phyloP scores from a whole-genome alignment of 345 rosid species.

The Capsella bursapastoris region DNA sequence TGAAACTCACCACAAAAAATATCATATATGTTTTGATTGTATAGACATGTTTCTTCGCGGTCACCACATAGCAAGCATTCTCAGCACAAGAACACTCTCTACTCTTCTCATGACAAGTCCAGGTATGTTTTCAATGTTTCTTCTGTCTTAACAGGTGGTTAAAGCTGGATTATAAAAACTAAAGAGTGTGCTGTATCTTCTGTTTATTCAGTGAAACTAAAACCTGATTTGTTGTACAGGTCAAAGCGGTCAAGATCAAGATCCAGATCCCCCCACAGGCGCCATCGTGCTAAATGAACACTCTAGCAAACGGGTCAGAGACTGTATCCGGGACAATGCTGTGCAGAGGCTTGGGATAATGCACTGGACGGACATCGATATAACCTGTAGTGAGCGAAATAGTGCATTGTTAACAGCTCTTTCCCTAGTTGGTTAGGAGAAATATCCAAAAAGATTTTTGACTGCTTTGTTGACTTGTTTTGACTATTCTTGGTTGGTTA shows the following conservation, averaged over 20 bases:
- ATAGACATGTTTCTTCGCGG: slow-evolving; percentile 94
- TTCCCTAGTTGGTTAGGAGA: neutral
- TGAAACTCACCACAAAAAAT: slow-evolving; percentile 48
- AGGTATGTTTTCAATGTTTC: slow-evolving; percentile 62
- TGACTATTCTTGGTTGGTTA: slow-evolving; percentile 18
- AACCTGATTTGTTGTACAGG: slow-evolving; percentile 48
- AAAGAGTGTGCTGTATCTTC: slow-evolving; percentile 1
- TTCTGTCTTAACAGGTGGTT: slow-evolving; percentile 72
- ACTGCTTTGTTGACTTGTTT: slow-evolving; percentile 14
- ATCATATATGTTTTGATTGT: slow-evolving; percentile 90
- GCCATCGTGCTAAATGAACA: slow-evolving; percentile 51
- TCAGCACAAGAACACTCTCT: slow-evolving; percentile 95
- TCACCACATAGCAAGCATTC: slow-evolving; percentile 99
- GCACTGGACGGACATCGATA: neutral
- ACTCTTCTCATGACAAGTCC: slow-evolving; percentile 86
- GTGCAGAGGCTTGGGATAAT: neutral
- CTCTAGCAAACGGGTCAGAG: slow-evolving; percentile 16
- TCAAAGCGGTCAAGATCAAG: slow-evolving; percentile 58
- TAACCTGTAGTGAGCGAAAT: neutral
- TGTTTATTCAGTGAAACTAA: slow-evolving; percentile 29
- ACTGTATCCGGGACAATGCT: slow-evolving; percentile 2
- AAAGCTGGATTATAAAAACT: slow-evolving; percentile 24
- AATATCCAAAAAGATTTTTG: slow-evolving; percentile 19
- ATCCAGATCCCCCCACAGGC: slow-evolving; percentile 62
- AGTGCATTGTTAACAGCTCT: neutral